These are phyloP conservation scores for Quercus agrifolia DNA, from an alignment of 306 rosid genomes.

Conservation along the genomic window DNA sequence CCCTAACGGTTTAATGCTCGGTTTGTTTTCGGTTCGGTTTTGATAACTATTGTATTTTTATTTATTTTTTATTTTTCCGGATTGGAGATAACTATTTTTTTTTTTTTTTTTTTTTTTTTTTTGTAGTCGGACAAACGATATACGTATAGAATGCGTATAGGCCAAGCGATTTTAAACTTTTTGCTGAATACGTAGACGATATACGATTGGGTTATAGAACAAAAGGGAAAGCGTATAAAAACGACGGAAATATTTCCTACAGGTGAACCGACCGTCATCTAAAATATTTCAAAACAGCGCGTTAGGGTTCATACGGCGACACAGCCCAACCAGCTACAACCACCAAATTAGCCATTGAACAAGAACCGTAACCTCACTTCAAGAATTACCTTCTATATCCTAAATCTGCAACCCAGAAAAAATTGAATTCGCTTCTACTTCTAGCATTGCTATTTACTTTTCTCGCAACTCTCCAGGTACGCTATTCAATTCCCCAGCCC, in stretches of 20 bases:
- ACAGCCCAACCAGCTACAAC: not conserved
- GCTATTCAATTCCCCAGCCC: not conserved
- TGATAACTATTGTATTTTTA: no score
- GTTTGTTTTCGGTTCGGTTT: no score
- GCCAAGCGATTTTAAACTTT: no score
- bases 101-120: no score
- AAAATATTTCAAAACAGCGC: not conserved
- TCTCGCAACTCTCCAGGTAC: slow-evolving; percentile 7
- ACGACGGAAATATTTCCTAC: not conserved
- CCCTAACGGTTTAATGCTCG: no score
- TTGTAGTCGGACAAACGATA: no score
- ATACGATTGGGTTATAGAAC: not conserved
- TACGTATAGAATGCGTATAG: no score
- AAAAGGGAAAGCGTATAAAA: not conserved
- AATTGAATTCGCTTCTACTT: not conserved
- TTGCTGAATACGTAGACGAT: not conserved
- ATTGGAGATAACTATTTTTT: no score
- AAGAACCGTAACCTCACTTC: no score
- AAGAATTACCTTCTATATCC: not conserved
- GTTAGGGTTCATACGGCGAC: not conserved
- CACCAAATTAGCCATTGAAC: not conserved
- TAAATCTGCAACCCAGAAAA: not conserved
- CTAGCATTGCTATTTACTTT: not conserved
- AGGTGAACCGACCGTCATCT: not conserved
- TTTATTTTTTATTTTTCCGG: no score